These are phyloP conservation scores for Microdochium trichocladiopsis DNA, from an alignment of 2,329 filamentous ascomycete genomes.

Conservation along the genomic window DNA sequence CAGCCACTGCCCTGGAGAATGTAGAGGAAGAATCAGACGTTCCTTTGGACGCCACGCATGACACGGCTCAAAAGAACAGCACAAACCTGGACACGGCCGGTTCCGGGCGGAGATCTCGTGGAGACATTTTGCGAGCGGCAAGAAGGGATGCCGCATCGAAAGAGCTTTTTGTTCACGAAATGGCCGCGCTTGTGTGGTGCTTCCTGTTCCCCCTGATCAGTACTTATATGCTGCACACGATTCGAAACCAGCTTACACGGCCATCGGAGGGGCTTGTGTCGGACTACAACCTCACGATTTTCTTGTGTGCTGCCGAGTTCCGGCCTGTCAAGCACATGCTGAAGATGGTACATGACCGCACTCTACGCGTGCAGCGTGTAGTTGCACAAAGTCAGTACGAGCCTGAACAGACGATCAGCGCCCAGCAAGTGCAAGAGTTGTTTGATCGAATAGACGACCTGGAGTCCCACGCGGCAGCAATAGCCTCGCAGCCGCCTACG, in stretches of 20 bases:
- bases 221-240: constrained; percentile 77
- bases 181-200: constrained; percentile 67
- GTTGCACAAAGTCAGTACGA: constrained; percentile 48
- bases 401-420: constrained; percentile 24
- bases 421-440: constrained; percentile 47
- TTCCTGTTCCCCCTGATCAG: constrained; percentile 72
- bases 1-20: constrained; percentile 25
- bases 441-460: constrained; percentile 61
- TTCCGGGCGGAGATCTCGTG: background rate
- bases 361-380: constrained; percentile 72
- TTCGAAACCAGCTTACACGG: constrained; percentile 72
- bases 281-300: constrained; percentile 88
- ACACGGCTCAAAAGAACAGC: background rate
- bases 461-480: constrained; percentile 49
- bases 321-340: constrained; percentile 77
- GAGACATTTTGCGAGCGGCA: constrained; percentile 12
- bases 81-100: background rate
- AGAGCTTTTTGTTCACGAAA: constrained; percentile 70
- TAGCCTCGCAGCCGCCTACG: background rate
- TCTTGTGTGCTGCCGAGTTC: constrained; percentile 79
- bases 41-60: constrained; percentile 3
- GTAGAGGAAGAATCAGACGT: constrained; percentile 36
- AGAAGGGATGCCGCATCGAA: constrained; percentile 34
- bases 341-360: constrained; percentile 71
- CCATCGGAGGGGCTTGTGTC: constrained; percentile 84